Conservation (phyloP, 2,329 filamentous ascomycete species). For the Fusarium sp. region DNA sequence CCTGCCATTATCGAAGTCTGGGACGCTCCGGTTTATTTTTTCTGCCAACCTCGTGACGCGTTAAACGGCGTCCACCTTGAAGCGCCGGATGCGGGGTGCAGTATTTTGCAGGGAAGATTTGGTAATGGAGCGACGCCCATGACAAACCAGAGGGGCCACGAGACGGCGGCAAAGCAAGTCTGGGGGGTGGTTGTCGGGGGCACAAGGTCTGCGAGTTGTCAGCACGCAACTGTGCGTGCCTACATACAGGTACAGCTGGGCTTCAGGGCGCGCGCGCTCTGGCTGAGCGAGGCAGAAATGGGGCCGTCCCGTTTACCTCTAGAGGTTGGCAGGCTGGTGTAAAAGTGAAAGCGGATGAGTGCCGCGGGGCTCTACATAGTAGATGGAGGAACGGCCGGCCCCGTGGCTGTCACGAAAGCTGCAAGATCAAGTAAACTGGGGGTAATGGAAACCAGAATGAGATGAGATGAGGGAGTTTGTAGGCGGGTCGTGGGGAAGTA, state of each 20-base stretch:
- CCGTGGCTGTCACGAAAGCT: constrained; percentile 43
- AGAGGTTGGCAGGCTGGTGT: constrained; percentile 30
- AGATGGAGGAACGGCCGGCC: constrained; percentile 25
- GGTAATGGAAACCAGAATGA: constrained; percentile 43
- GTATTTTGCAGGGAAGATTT: constrained; percentile 35
- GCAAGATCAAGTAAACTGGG: constrained; percentile 53
- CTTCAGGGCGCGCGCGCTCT: neutral
- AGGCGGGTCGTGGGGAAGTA: constrained; percentile 34
- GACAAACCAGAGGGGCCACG: constrained; percentile 43
- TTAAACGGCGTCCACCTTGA: constrained; percentile 34
- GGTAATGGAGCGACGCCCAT: constrained; percentile 39
- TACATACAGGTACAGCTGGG: neutral
- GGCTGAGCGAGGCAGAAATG: constrained; percentile 27
- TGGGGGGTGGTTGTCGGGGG: constrained; percentile 21
- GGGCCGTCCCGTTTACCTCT: constrained; percentile 20
- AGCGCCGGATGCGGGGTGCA: constrained; percentile 44
- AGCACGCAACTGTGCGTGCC: constrained; percentile 30
- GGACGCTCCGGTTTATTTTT: constrained; percentile 27
- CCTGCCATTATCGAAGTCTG: neutral
- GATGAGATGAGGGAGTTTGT: neutral
- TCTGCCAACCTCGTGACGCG: constrained; percentile 41
- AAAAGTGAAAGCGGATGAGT: constrained; percentile 25
- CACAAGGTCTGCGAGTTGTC: constrained; percentile 9
- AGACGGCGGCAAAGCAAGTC: constrained; percentile 31
- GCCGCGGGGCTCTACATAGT: constrained; percentile 16